phyloP scores from a whole-genome alignment of 2,329 filamentous ascomycete genomes.

The Talaromyces sp. region DNA sequence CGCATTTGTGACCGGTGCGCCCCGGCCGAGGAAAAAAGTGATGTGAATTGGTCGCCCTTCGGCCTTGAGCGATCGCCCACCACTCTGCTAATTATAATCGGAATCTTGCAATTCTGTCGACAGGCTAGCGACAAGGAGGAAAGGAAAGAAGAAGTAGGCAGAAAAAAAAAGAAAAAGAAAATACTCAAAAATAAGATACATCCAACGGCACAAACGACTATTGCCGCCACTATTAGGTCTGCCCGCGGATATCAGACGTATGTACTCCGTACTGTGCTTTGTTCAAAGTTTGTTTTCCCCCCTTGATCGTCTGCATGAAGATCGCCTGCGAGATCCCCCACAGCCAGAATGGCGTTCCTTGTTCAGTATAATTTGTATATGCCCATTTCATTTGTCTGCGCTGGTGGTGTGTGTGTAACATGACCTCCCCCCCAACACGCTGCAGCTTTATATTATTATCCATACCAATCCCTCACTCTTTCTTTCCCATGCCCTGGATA shows the following conservation, averaged over 20 bases:
- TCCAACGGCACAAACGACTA: neutral
- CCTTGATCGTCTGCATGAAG: neutral
- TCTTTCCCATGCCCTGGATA: neutral
- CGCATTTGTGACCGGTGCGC: neutral
- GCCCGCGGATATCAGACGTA: neutral
- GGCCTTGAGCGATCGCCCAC: neutral
- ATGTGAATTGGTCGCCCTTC: neutral
- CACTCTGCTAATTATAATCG: neutral
- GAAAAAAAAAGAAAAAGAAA: neutral
- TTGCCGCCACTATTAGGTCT: constrained; percentile 9
- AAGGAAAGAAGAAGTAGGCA: neutral
- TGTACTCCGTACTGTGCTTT: neutral
- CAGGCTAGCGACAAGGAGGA: neutral
- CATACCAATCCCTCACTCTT: neutral
- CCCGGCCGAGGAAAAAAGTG: neutral
- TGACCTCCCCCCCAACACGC: neutral
- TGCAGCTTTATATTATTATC: neutral
- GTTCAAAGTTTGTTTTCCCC: neutral
- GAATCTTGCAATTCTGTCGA: neutral
- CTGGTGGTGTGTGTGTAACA: neutral
- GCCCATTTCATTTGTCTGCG: neutral
- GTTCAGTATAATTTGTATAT: neutral
- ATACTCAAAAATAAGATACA: neutral
- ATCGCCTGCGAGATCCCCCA: neutral
- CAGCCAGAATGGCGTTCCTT: neutral